Conservation (phyloP, 164 flowering plant species). For the Kingdonia uniflora region DNA sequence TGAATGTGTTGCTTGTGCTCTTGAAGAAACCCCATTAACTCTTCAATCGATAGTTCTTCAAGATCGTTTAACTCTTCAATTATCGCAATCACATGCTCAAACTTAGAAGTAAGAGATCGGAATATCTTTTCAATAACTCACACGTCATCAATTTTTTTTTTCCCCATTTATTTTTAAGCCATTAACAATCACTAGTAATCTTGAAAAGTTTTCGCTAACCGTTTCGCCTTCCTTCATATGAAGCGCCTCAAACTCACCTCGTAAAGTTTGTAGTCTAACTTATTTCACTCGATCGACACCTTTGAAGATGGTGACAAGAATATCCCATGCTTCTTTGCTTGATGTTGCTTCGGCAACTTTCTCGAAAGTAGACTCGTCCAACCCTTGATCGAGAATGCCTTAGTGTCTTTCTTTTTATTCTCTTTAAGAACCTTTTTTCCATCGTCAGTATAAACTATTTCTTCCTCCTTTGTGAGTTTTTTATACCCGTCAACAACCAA, state of each 20-base stretch:
- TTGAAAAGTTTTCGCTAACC: not conserved
- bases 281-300: too few relatives aligned
- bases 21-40: constrained; percentile 1
- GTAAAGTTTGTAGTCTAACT: too few relatives aligned
- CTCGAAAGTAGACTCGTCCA: too few relatives aligned
- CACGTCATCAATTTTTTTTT: not conserved
- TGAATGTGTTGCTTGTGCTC: not conserved
- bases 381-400: too few relatives aligned
- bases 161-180: not conserved
- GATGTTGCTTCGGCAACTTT: too few relatives aligned
- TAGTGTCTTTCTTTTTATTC: too few relatives aligned
- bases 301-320: too few relatives aligned
- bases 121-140: not conserved
- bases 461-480: too few relatives aligned
- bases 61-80: not conserved
- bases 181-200: not conserved
- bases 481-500: too few relatives aligned
- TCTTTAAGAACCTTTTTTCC: too few relatives aligned
- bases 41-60: not conserved
- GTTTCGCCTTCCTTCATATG: not conserved
- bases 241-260: not conserved
- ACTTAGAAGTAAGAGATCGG: not conserved
- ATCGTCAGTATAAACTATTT: too few relatives aligned
- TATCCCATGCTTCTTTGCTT: too few relatives aligned
- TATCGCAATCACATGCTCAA: not conserved